A percentile compares a stretch with the other conserved stretches of the same genome.
phyloP scores from a whole-genome alignment of 108 stramenopile species.

The Fistulifera pelliculosa region DNA sequence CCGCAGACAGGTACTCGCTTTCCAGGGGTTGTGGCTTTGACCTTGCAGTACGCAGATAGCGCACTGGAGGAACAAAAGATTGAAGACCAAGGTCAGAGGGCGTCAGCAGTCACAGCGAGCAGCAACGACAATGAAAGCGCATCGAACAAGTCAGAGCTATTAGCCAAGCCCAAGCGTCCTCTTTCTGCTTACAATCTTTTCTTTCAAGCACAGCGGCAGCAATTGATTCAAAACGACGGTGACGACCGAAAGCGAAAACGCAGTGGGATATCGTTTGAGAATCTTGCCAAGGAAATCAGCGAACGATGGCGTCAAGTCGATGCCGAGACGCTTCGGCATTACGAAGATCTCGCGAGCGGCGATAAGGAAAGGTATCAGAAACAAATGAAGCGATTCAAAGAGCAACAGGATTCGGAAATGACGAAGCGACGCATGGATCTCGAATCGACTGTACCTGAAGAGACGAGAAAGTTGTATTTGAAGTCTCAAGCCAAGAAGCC shows the following conservation, averaged over 20 bases:
- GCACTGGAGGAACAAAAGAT: no score
- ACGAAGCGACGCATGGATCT: no score
- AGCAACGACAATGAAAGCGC: no score
- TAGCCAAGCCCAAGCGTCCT: conserved; percentile 18
- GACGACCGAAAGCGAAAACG: conserved; percentile 23
- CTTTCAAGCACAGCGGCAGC: conserved; percentile 28
- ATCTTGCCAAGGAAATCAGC: conserved; percentile 59
- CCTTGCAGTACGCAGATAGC: no score
- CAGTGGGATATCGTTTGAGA: conserved; percentile 66
- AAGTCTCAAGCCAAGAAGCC: no score
- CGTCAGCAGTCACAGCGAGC: no score
- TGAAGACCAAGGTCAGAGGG: no score
- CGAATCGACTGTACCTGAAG: no score
- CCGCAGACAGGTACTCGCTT: no score
- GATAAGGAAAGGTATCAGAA: conserved; percentile 36
- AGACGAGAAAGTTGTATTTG: no score
- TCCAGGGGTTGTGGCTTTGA: no score
- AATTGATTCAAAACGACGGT: conserved; percentile 1
- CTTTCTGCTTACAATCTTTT: conserved; percentile 33
- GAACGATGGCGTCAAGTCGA: conserved; percentile 45
- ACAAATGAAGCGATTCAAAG: conserved; percentile 14
- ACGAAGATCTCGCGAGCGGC: conserved; percentile 27
- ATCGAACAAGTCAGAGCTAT: no score
- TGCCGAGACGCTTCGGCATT: conserved; percentile 16
- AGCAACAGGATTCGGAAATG: neutral